Conservation (phyloP, 2,329 filamentous ascomycete genomes). For the Aspergillus sp. region DNA sequence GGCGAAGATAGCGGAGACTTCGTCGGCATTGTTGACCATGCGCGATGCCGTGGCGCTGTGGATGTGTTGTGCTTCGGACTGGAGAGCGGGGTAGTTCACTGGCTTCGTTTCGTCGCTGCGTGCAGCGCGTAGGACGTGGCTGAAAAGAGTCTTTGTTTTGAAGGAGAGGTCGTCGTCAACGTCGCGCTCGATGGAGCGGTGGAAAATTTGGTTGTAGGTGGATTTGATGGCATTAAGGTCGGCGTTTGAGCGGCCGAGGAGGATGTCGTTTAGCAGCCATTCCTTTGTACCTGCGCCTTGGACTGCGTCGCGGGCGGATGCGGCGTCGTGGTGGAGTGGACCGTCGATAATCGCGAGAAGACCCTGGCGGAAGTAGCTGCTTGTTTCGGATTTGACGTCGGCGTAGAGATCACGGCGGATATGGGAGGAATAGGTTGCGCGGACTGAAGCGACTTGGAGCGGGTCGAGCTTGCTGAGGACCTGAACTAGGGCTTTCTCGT, state of each 20-base stretch:
- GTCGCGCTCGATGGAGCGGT: slow-evolving; percentile 66
- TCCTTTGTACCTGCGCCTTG: slow-evolving; percentile 85
- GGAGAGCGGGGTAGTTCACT: slow-evolving; percentile 69
- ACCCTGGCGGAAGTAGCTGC: slow-evolving; percentile 71
- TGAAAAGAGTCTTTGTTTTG: slow-evolving; percentile 83
- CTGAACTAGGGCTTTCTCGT: slow-evolving; percentile 74
- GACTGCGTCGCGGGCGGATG: slow-evolving; percentile 70
- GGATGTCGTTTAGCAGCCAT: slow-evolving; percentile 76
- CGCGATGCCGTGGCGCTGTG: slow-evolving; percentile 73
- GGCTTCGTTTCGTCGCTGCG: slow-evolving; percentile 77
- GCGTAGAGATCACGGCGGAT: slow-evolving; percentile 67
- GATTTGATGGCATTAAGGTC: slow-evolving; percentile 84
- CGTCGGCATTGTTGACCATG: slow-evolving; percentile 47
- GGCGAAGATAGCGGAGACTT: slow-evolving; percentile 75
- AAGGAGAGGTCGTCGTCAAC: slow-evolving; percentile 77
- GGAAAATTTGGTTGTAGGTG: slow-evolving; percentile 69
- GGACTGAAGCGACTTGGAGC: slow-evolving; percentile 70
- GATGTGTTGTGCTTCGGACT: slow-evolving; percentile 72
- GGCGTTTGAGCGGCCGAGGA: slow-evolving; percentile 80
- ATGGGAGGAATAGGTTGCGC: slow-evolving; percentile 64
- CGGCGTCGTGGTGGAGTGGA: slow-evolving; percentile 74
- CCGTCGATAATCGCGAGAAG: slow-evolving; percentile 75
- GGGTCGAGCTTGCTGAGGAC: slow-evolving; percentile 73
- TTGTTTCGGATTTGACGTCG: slow-evolving; percentile 76
- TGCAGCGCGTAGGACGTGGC: slow-evolving; percentile 73